These are phyloP conservation scores for Hypoxylon sp. DNA, from an alignment of 2,329 filamentous ascomycete species.

Conservation along the genomic window DNA sequence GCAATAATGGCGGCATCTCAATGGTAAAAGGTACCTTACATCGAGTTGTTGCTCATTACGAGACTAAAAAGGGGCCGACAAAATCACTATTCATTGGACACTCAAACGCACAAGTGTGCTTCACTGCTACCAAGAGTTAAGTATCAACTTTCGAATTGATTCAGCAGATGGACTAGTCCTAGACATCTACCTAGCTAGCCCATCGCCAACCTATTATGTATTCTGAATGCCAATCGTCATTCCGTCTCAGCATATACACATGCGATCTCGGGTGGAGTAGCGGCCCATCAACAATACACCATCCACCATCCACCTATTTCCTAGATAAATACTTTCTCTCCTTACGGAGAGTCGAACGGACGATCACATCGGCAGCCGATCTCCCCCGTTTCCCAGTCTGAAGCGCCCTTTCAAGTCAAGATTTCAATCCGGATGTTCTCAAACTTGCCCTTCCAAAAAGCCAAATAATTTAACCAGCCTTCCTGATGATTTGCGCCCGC, in stretches of 20 bases:
- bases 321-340: constrained; percentile 20
- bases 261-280: constrained; percentile 19
- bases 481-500: constrained; percentile 28
- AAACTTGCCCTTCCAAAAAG: constrained; percentile 31
- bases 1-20: background rate
- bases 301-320: background rate
- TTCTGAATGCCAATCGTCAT: constrained; percentile 28
- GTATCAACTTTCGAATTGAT: constrained; percentile 10
- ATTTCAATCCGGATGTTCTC: constrained; percentile 25
- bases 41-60: background rate
- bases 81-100: background rate
- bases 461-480: constrained; percentile 26
- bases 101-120: background rate
- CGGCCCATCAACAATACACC: constrained; percentile 20
- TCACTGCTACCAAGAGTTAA: background rate
- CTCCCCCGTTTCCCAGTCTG: constrained; percentile 24
- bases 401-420: constrained; percentile 30
- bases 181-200: constrained; percentile 8
- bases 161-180: constrained; percentile 3
- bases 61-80: background rate
- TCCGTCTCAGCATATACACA: constrained; percentile 42
- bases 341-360: constrained; percentile 19
- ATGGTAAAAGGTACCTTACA: background rate
- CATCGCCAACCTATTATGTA: constrained; percentile 24
- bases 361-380: constrained; percentile 11